Percentiles rank a stretch among this genome's conserved stretches.
Evolutionary conservation across 1,284 basidiomycete genomes (phyloP).

Genomic region (Cerioporus squamosus): DNA sequence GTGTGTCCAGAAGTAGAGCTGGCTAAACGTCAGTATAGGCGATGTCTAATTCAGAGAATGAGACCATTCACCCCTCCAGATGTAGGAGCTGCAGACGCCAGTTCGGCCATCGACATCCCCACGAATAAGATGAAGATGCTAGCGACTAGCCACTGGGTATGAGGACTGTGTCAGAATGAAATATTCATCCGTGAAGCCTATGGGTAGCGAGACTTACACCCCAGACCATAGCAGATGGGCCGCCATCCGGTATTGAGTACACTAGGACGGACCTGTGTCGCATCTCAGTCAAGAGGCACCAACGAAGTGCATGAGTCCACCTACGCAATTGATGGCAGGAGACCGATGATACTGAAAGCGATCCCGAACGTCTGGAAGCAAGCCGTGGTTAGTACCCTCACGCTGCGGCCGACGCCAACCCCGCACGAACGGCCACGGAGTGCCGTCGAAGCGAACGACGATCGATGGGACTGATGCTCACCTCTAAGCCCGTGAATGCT

Average conservation of each 20-base stretch:
- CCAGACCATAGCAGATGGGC: conserved; percentile 84
- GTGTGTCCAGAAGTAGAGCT: conserved; percentile 85
- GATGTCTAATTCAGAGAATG: no score
- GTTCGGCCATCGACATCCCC: conserved; percentile 71
- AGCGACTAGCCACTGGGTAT: conserved; percentile 56
- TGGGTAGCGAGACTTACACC: conserved; percentile 52
- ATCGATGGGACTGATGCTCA: conserved; percentile 29
- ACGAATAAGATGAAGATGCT: conserved; percentile 63
- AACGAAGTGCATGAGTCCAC: background rate
- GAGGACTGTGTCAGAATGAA: background rate
- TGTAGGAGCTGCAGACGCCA: conserved; percentile 74
- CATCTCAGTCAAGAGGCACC: conserved; percentile 27
- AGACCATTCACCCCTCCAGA: conserved; percentile 64
- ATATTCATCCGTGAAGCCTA: no score
- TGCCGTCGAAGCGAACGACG: no score
- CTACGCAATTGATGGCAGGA: conserved; percentile 45
- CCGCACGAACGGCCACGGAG: background rate
- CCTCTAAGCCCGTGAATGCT: conserved; percentile 67
- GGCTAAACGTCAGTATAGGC: background rate
- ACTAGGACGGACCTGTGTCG: conserved; percentile 62
- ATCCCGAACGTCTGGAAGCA: conserved; percentile 58
- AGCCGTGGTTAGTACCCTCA: background rate
- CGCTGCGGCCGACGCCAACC: no score
- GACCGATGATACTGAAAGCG: conserved; percentile 67
- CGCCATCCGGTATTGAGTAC: conserved; percentile 80